A percentile compares a stretch with the other conserved stretches of the same genome.
Conservation (phyloP, 2,329 filamentous ascomycete species). For the Neocatenulostroma microsporum region DNA sequence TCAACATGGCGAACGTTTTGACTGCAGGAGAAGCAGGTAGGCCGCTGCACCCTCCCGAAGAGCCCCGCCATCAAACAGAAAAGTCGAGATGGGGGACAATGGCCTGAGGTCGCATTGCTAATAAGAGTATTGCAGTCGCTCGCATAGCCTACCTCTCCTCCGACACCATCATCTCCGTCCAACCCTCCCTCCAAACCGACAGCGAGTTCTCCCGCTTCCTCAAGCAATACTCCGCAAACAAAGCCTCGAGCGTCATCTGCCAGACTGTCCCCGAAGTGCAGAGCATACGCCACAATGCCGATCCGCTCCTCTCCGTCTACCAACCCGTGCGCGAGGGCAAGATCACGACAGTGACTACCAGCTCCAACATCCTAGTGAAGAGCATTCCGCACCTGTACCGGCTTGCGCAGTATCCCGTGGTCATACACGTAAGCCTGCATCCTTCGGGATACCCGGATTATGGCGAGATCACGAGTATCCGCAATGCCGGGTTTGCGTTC, state of each 20-base stretch:
- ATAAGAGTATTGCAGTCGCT: slow-evolving; percentile 57
- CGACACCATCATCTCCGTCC: slow-evolving; percentile 89
- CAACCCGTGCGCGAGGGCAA: slow-evolving; percentile 74
- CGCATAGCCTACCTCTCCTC: slow-evolving; percentile 92
- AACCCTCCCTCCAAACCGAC: slow-evolving; percentile 71
- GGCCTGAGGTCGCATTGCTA: slow-evolving; percentile 16
- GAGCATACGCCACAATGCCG: slow-evolving; percentile 76
- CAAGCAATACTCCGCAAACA: slow-evolving; percentile 60
- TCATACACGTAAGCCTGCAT: slow-evolving; percentile 83
- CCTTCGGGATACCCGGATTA: slow-evolving; percentile 79
- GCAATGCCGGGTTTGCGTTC: slow-evolving; percentile 94
- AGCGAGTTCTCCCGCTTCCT: slow-evolving; percentile 81
- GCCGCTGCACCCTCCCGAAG: slow-evolving; percentile 10
- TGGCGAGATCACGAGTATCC: slow-evolving; percentile 87
- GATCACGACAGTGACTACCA: slow-evolving; percentile 80
- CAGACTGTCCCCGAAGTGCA: slow-evolving; percentile 70
- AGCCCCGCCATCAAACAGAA: slow-evolving; percentile 5
- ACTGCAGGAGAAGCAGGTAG: slow-evolving; percentile 30
- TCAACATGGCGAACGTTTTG: slow-evolving; percentile 26
- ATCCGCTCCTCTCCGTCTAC: slow-evolving; percentile 88
- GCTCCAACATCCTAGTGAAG: slow-evolving; percentile 74
- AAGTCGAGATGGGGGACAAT: slow-evolving; percentile 4
- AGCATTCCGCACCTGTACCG: slow-evolving; percentile 94
- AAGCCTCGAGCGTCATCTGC: slow-evolving; percentile 63
- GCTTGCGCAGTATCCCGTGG: slow-evolving; percentile 84